phyloP scores from a whole-genome alignment of 2,329 filamentous ascomycete species.

The Diaporthe helianthi region DNA sequence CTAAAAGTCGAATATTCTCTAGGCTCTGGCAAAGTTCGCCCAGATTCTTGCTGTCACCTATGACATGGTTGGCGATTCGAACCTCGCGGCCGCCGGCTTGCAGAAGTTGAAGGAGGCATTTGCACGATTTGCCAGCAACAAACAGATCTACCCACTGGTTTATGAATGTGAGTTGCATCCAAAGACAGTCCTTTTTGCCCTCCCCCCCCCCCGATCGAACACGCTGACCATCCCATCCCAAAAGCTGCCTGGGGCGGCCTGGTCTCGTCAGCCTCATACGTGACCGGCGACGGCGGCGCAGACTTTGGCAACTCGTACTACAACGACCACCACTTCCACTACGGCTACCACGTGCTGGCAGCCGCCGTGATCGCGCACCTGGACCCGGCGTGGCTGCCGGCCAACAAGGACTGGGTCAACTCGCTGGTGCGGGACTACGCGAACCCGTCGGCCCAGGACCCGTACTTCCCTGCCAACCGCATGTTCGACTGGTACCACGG shows the following conservation, averaged over 20 bases:
- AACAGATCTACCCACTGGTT: slow-evolving; percentile 70
- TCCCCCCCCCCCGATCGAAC: background rate
- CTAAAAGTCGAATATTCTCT: slow-evolving; percentile 22
- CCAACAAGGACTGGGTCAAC: slow-evolving; percentile 83
- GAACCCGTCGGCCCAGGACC: slow-evolving; percentile 75
- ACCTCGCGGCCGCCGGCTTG: slow-evolving; percentile 64
- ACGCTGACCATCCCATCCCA: slow-evolving; percentile 44
- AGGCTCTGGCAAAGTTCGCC: slow-evolving; percentile 80
- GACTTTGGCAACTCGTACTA: slow-evolving; percentile 94
- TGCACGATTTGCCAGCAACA: slow-evolving; percentile 69
- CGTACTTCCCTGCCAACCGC: slow-evolving; percentile 81
- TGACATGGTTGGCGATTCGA: slow-evolving; percentile 66
- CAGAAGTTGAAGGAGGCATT: slow-evolving; percentile 71
- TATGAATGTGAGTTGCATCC: slow-evolving; percentile 62
- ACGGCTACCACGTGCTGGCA: slow-evolving; percentile 88
- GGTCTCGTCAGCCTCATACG: slow-evolving; percentile 78
- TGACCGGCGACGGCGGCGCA: slow-evolving; percentile 68
- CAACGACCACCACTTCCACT: slow-evolving; percentile 79
- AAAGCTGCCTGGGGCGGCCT: slow-evolving; percentile 75
- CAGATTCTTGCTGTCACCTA: slow-evolving; percentile 69
- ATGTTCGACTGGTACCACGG: slow-evolving; percentile 95
- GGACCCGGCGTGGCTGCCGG: slow-evolving; percentile 74
- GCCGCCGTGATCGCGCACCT: slow-evolving; percentile 83
- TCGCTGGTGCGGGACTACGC: slow-evolving; percentile 82
- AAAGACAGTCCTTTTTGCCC: background rate